Conservation (phyloP, 257 asterid genomes). For the Fraxinus anomala region DNA sequence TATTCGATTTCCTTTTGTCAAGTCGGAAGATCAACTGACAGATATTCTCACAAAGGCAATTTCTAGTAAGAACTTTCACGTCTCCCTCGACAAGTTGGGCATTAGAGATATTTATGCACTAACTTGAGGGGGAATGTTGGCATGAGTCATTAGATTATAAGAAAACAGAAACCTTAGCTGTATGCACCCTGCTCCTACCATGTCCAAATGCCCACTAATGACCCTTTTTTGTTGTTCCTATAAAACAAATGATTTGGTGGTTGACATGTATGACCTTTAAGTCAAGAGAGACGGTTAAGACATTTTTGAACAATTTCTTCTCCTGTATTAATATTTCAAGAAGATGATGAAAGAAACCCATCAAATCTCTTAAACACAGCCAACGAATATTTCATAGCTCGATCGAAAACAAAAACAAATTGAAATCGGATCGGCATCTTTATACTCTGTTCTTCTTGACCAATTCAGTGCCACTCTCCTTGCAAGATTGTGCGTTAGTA, state of each 20-base stretch:
- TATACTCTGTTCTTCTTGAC: constrained; percentile 39
- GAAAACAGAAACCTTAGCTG: too few species aligned
- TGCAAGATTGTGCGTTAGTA: constrained; percentile 42
- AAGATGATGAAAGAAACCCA: constrained; percentile 22
- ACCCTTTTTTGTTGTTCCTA: too few species aligned
- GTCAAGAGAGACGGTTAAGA: too few species aligned
- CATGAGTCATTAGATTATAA: too few species aligned
- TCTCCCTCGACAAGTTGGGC: neutral
- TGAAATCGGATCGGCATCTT: constrained; percentile 43
- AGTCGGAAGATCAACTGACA: neutral
- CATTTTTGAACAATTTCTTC: too few species aligned
- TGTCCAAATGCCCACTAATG: too few species aligned
- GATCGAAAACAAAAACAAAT: constrained; percentile 23
- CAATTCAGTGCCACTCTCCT: constrained; percentile 50
- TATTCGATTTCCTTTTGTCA: neutral
- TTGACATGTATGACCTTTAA: too few species aligned
- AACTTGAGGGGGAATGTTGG: neutral
- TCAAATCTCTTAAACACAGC: neutral
- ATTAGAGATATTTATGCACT: neutral
- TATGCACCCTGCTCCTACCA: too few species aligned
- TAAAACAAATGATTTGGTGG: too few species aligned
- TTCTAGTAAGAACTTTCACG: neutral
- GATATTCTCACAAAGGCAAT: neutral
- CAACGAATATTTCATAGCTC: neutral
- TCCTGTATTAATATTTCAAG: constrained; percentile 9